Conservation (phyloP, 2,329 filamentous ascomycete species). For the Chaetothyriales sp. region DNA sequence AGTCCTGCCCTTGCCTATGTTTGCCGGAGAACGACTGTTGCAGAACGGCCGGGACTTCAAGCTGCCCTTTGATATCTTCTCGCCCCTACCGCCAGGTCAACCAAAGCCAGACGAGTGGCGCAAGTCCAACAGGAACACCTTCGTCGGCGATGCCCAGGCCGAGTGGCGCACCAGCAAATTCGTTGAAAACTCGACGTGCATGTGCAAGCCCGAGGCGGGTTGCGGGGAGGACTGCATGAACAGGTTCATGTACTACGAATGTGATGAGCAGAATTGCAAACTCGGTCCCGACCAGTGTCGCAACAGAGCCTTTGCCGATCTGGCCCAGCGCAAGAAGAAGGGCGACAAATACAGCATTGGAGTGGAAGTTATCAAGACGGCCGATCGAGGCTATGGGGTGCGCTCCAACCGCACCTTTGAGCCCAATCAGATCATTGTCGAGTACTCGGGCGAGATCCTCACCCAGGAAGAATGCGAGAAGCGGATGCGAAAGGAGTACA, state of each 20-base stretch:
- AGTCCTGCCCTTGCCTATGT: constrained; percentile 61
- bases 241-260: constrained; percentile 93
- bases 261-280: constrained; percentile 77
- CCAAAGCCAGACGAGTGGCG: constrained; percentile 88
- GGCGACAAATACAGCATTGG: constrained; percentile 82
- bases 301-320: constrained; percentile 74
- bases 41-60: constrained; percentile 67
- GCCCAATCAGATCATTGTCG: constrained; percentile 89
- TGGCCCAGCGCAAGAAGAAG: constrained; percentile 57
- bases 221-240: constrained; percentile 89
- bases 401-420: constrained; percentile 77
- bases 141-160: constrained; percentile 66
- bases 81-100: constrained; percentile 68
- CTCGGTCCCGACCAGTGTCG: constrained; percentile 58
- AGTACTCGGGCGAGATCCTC: constrained; percentile 96
- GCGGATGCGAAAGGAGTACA: constrained; percentile 86
- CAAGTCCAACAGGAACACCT: constrained; percentile 83
- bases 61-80: constrained; percentile 78
- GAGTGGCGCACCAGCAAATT: constrained; percentile 69
- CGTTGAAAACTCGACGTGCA: constrained; percentile 60
- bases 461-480: constrained; percentile 85
- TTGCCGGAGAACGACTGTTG: constrained; percentile 55
- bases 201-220: constrained; percentile 61
- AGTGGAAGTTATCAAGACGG: constrained; percentile 86
- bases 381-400: constrained; percentile 77